Evolutionary conservation across 805 yeast species (phyloP), one percentile per base, ranked within the genome.

Genomic region (Saccharomycopsis schoenii): DNA sequence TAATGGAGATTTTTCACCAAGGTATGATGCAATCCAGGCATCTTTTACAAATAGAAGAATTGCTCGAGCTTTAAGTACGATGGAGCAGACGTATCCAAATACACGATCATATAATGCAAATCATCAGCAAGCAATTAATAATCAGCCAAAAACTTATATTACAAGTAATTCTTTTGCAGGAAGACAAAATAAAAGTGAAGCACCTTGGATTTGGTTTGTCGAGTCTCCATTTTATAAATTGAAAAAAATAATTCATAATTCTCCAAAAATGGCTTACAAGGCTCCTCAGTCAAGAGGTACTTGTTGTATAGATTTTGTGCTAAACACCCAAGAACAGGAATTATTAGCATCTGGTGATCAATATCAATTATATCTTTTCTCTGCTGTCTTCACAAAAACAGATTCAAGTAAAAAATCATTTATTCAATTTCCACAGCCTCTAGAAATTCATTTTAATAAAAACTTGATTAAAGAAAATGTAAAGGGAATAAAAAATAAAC

Each of bases 401-500:
- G 64, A 62, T 55, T 62, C 72, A 4, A 55, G 63, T 3, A 66
- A 66, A 17, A 69, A 77, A 58, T 78, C 74, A 0, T 66, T 70
- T 10, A 66, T 89, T 10, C 82, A 81, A 66, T 92, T 83, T 66
- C 97, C 98, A 0, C 76, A 74, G 34, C 89, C 89, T 4, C 74
- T 85, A 55, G 96, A 88, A 68, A 74, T 92, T 2, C 77, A 76
- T 50, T 77, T 88, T 47, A 89, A 93, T 68, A 78, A 77, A 4
- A 63, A 65, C 1, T 72, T 70, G 15, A 68, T 86, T 1, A 78
- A 78, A 50, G 84, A 78, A 42, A 82, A 82, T 62, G 80, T 84
- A 1, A 81, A 84, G 60, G 97, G 97, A 0, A 73, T 91, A 37
- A 89, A 89, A 68, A 86, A 86, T 56, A 81, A 79, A 62, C 80